These are phyloP conservation scores for Brassica cretica DNA, from an alignment of 345 rosid genomes.

Conservation along the genomic window DNA sequence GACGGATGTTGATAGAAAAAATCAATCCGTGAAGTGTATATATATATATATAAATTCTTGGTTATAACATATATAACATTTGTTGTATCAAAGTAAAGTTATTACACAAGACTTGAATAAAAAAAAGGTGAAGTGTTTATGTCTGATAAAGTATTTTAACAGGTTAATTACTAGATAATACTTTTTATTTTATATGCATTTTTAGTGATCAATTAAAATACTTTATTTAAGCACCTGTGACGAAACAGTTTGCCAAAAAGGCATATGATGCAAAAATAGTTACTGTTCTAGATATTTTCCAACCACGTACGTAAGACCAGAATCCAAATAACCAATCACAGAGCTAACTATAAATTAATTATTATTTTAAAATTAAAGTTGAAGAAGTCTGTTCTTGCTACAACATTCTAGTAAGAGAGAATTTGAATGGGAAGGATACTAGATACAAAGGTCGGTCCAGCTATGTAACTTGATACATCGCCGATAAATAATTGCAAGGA, in stretches of 20 bases:
- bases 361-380: neutral
- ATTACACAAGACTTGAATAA: neutral
- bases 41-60: neutral
- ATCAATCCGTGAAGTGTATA: too few species aligned
- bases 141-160: neutral
- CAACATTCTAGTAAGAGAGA: conserved; percentile 30
- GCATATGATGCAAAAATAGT: neutral
- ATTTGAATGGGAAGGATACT: conserved; percentile 13
- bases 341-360: neutral
- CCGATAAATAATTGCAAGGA: neutral
- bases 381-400: conserved; percentile 12
- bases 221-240: neutral
- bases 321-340: conserved; percentile 22
- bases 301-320: conserved; percentile 7
- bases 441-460: conserved; percentile 3
- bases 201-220: neutral
- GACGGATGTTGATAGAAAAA: too few species aligned
- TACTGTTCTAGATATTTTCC: conserved; percentile 24
- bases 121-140: neutral
- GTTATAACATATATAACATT: neutral
- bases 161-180: neutral
- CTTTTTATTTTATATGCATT: neutral
- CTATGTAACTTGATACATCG: conserved; percentile 9
- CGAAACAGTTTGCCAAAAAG: neutral
- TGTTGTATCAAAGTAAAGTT: neutral